These are phyloP conservation scores for Trypanosoma lewisi DNA, from an alignment of 208 protist genomes.

Conservation along the genomic window DNA sequence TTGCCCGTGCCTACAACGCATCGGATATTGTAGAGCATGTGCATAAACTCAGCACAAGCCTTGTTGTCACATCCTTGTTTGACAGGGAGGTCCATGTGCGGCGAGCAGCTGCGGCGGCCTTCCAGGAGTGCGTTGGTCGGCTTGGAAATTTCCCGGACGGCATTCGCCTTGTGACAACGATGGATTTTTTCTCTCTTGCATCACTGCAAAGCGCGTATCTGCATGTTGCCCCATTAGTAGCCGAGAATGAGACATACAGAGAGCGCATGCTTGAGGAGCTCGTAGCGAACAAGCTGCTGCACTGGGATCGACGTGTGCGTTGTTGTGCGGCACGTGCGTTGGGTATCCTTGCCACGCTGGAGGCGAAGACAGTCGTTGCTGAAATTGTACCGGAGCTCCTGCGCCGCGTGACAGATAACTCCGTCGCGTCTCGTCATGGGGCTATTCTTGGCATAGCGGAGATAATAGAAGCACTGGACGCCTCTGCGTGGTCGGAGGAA, in stretches of 20 bases:
- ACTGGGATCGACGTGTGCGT: conserved; percentile 90
- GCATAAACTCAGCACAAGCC: conserved; percentile 53
- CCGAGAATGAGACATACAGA: conserved; percentile 79
- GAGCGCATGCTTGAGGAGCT: conserved; percentile 88
- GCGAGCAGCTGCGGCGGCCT: conserved; percentile 89
- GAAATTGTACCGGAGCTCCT: conserved; percentile 56
- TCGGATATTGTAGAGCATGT: conserved; percentile 84
- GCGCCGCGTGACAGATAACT: conserved; percentile 40
- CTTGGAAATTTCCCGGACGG: conserved; percentile 95
- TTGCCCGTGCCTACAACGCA: conserved; percentile 96
- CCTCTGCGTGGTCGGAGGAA: conserved; percentile 33
- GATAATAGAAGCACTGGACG: conserved; percentile 65
- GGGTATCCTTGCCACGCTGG: conserved; percentile 45
- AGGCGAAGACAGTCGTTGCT: conserved; percentile 20
- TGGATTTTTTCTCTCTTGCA: conserved; percentile 97
- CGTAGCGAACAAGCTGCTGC: conserved; percentile 73
- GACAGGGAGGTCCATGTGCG: conserved; percentile 93
- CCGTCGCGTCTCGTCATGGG: conserved; percentile 90
- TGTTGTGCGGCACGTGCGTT: conserved; percentile 82
- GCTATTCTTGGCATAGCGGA: conserved; percentile 86
- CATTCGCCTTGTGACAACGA: conserved; percentile 94
- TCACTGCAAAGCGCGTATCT: conserved; percentile 90
- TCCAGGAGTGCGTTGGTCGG: conserved; percentile 93
- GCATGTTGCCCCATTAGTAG: conserved; percentile 66
- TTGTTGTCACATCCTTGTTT: conserved; percentile 85